Evolutionary conservation across 176 grass and related monocot species (phyloP).

Genomic region (Panicum miliaceum): DNA sequence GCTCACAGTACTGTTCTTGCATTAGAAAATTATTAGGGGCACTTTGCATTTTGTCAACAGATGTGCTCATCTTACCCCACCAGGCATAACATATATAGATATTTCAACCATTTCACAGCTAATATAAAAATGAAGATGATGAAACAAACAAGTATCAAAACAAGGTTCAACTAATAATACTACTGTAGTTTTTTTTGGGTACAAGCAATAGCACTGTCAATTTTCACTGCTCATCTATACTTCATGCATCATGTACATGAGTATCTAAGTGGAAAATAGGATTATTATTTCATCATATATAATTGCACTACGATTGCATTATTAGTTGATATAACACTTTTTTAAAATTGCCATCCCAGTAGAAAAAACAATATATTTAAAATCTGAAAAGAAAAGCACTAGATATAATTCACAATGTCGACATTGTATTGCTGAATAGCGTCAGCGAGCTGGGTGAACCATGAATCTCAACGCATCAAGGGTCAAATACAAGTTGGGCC

Average conservation of each 20-base stretch:
- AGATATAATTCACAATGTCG: not conserved
- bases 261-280: not conserved
- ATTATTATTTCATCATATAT: not conserved
- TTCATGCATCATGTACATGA: not conserved
- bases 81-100: not conserved
- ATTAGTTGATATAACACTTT: not conserved
- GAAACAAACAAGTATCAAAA: too few species aligned
- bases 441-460: not conserved
- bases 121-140: not conserved
- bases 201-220: not conserved
- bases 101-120: not conserved
- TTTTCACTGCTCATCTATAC: not conserved
- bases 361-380: not conserved
- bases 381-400: not conserved
- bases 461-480: not conserved
- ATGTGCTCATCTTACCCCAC: slow-evolving; percentile 39
- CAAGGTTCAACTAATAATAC: not conserved
- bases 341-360: not conserved
- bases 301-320: too few species aligned
- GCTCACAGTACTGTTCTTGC: not conserved
- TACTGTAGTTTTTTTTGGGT: not conserved
- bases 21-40: slow-evolving; percentile 20
- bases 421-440: slow-evolving; percentile 15
- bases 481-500: not conserved
- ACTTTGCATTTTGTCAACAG: slow-evolving; percentile 37